Evolutionary conservation across 148 eudicot genomes (phyloP).

Genomic region (Rhododendron mucronatum): DNA sequence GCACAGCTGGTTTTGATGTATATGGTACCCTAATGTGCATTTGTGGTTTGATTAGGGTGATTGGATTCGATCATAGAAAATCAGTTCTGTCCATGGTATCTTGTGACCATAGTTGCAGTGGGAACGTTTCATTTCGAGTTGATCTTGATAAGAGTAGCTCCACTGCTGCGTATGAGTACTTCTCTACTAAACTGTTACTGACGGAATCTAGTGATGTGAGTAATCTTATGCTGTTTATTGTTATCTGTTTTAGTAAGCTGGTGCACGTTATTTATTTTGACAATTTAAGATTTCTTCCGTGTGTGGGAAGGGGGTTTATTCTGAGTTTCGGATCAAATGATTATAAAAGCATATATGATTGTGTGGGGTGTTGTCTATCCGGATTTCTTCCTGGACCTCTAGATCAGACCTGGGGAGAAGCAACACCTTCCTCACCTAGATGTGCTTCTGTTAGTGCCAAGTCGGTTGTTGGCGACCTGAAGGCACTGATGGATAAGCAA

Average conservation of each 20-base stretch:
- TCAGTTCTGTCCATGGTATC: slow-evolving; percentile 33
- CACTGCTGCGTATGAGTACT: slow-evolving; percentile 63
- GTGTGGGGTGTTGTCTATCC: neutral
- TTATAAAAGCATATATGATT: neutral
- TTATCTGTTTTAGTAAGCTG: neutral
- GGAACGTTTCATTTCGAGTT: slow-evolving; percentile 47
- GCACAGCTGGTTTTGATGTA: neutral
- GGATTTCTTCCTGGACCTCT: neutral
- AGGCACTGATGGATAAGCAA: neutral
- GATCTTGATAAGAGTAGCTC: slow-evolving; percentile 74
- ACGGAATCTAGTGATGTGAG: slow-evolving; percentile 30
- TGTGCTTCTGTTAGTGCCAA: neutral
- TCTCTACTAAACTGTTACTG: slow-evolving; percentile 36
- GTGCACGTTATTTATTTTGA: neutral
- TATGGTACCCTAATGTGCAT: slow-evolving; percentile 7
- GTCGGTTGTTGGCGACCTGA: neutral
- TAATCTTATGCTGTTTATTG: slow-evolving; percentile 4
- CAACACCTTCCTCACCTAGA: neutral
- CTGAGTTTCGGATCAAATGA: neutral
- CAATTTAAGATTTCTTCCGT: neutral
- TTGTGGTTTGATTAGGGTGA: slow-evolving; percentile 40
- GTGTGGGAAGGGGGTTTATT: neutral
- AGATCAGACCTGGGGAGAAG: neutral
- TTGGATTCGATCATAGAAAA: slow-evolving; percentile 59
- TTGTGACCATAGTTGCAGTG: slow-evolving; percentile 25